These are phyloP conservation scores for Cladobotryum protrusum DNA, from an alignment of 2,329 filamentous ascomycete genomes.

Conservation along the genomic window DNA sequence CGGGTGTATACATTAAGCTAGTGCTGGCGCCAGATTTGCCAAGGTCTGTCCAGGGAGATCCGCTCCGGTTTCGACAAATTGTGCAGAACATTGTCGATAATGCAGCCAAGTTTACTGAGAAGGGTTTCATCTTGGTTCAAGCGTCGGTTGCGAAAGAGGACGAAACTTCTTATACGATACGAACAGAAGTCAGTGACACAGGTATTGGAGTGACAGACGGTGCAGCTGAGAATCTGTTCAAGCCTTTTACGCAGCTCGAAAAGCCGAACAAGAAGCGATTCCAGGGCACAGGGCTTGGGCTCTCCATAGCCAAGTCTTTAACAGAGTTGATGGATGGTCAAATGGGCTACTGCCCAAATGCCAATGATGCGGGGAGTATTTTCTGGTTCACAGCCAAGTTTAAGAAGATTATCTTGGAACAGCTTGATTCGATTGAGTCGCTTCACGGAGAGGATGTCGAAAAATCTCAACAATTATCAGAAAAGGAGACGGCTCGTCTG, in stretches of 20 bases:
- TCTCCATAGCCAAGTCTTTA: constrained; percentile 52
- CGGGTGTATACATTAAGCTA: constrained; percentile 40
- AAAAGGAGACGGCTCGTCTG: constrained; percentile 11
- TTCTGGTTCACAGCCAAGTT: constrained; percentile 47
- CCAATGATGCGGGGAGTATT: constrained; percentile 39
- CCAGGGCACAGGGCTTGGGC: constrained; percentile 50
- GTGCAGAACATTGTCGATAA: constrained; percentile 57
- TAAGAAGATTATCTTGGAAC: constrained; percentile 27
- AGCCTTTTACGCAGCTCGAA: constrained; percentile 50
- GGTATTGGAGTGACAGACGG: constrained; percentile 46
- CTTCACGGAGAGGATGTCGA: constrained; percentile 10
- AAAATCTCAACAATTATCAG: constrained; percentile 19
- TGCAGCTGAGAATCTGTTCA: constrained; percentile 43
- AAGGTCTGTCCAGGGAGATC: constrained; percentile 46
- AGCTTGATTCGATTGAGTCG: constrained; percentile 22
- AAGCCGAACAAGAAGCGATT: constrained; percentile 47
- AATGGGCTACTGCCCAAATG: constrained; percentile 36
- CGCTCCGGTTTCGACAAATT: constrained; percentile 54
- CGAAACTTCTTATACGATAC: constrained; percentile 37
- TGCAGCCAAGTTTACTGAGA: constrained; percentile 56
- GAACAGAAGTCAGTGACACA: constrained; percentile 47
- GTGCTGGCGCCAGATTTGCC: constrained; percentile 42
- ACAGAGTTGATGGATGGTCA: constrained; percentile 51
- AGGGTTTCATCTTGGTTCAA: constrained; percentile 43
- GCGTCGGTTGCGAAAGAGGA: constrained; percentile 36